Evolutionary conservation across 2,329 filamentous ascomycete species (phyloP), one percentile per base, ranked within the genome.

Genomic region (Aspergillus tamarii): DNA sequence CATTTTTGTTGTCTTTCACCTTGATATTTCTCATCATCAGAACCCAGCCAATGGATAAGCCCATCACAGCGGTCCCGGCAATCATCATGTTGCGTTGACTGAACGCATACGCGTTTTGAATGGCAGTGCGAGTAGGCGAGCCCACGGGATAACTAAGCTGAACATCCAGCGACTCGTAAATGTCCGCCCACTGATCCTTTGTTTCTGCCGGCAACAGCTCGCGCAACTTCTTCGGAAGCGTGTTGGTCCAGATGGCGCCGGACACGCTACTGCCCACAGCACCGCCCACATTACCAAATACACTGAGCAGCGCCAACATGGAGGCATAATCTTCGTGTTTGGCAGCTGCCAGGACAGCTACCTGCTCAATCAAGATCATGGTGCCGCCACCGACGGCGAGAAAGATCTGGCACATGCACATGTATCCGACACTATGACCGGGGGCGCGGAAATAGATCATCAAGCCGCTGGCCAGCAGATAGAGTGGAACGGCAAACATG

Each of bases 381-480:
- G 80, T 80, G 21, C 84, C 85, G 4, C 83, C 83, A 1, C 80
- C 80, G 41, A 86, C 79, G 1, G 84, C 81, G 60, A 87, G 81
- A 70, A 87, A 81, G 61, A 87, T 80, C 67, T 87, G 83, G 62
- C 81, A 84, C 80, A 86, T 82, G 74, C 85, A 70, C n/a, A 87
- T 74, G 66, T 82, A 84, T 12, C 82, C 82, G 34, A 86, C 75
- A 43, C 75, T 73, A 34, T 74, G 73, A 46, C 78, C 74, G 1
- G 82, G 78, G 50, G 79, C 75, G 14, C 84, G 82, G 76, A 85
- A 85, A 55, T 83, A 72, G 65, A 86, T 83, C 79, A 86, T 83
- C 10, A 85, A 74, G 0, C 82, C 83, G 3, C 80, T 77, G 4
- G 81, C 84, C 0, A 86, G 74, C 11, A 84, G 75, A 55, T 77